Evolutionary conservation across 2,329 filamentous ascomycete genomes (phyloP), one percentile per base, ranked within the genome.

Genomic region (Penicillium paneum): DNA sequence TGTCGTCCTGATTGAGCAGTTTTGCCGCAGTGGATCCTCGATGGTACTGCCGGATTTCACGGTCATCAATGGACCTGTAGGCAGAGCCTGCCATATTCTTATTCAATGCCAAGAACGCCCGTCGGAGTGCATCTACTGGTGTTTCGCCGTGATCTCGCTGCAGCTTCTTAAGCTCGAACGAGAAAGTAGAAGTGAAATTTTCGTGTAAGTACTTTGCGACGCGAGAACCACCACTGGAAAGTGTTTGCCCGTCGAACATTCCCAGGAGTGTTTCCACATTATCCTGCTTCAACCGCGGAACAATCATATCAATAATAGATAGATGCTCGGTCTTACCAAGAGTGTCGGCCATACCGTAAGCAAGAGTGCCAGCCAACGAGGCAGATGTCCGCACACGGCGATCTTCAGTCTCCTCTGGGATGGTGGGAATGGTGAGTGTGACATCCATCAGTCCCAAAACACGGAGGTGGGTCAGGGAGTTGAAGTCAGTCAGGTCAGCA

Each of bases 381-480:
- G 92, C 92, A 28, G 94, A 95, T n/a, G 94, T 97, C 67, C 94
- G 85, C 52, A 99, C 91, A 80, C 94, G 89, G 56, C 92, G 85
- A 71, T 99, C 93, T 71, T 97, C 92, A 58, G 88, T 96, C 71
- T 97, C 89, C 66, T 99, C 94, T 0, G 94, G 94, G 45, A 97
- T 92, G 43, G 88, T 95, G 3, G 91, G 90, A 43, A 93, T 91
- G 17, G 90, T 97, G 58, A 97, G 83, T 0, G 94, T 99, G 28
- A 99, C 94, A 76, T 99, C 94, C 92, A 99, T 99, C 66, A 99
- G 76, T 26, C 94, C 94, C 35, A 99, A 81, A 15, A 97, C 88
- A 34, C 94, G 83, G 50, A 99, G 80, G 67, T 96, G 93, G 48
- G 81, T 79, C 40, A 99, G 79, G 0, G 89, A 88, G 62, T 85